Evolutionary conservation across 2,329 filamentous ascomycete species (phyloP).

Genomic region (Escovopsis sp.): DNA sequence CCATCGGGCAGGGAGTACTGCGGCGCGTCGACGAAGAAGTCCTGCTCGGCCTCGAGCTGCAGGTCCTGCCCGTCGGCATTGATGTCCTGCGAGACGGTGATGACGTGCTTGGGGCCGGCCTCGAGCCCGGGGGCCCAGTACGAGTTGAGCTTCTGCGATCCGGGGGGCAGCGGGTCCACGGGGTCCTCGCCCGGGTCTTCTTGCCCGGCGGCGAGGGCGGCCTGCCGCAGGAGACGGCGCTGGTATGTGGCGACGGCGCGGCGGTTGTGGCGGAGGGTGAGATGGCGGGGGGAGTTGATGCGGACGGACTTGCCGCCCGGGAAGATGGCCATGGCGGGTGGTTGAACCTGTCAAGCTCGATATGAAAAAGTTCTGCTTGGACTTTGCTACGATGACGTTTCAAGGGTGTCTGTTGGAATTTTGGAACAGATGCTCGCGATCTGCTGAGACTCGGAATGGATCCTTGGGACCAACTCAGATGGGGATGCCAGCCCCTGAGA

Average conservation of each 20-base stretch:
- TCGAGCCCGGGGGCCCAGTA: slow-evolving; percentile 8
- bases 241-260: slow-evolving; percentile 1
- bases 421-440: too few species aligned
- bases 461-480: too few species aligned
- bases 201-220: background rate
- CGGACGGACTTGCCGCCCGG: slow-evolving; percentile 6
- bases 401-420: too few species aligned
- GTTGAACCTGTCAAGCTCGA: too few species aligned
- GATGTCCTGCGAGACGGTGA: slow-evolving; percentile 4
- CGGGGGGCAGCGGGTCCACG: slow-evolving; percentile 3
- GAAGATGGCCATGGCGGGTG: slow-evolving; percentile 7
- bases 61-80: background rate
- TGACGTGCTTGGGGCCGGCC: slow-evolving; percentile 6
- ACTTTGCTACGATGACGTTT: too few species aligned
- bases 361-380: background rate
- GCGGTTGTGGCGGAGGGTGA: slow-evolving; percentile 3
- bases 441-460: too few species aligned
- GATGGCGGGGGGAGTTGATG: slow-evolving; percentile 6
- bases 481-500: too few species aligned
- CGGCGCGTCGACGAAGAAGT: slow-evolving; percentile 22
- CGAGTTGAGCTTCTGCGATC: slow-evolving; percentile 8
- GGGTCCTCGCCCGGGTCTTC: background rate
- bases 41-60: slow-evolving; percentile 6
- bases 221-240: background rate
- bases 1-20: slow-evolving; percentile 19